Percentiles rank a stretch among this genome's conserved stretches.
Conservation (phyloP, 1,284 basidiomycete species). For the Marasmius fiardii region DNA sequence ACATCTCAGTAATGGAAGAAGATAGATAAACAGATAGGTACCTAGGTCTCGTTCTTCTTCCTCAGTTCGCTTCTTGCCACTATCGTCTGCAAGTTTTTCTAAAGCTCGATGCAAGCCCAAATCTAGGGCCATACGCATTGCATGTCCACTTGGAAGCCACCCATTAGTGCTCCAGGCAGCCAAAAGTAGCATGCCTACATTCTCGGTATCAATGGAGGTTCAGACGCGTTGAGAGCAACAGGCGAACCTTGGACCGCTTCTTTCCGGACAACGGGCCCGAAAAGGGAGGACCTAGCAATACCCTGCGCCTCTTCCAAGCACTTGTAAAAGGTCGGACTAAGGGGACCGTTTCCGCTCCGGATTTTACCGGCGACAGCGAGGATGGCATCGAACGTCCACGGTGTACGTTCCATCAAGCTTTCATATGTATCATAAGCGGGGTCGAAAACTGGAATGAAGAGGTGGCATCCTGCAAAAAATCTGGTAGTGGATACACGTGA, state of each 20-base stretch:
- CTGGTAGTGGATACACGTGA: slow-evolving; percentile 41
- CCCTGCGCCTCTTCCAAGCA: slow-evolving; percentile 93
- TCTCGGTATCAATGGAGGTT: slow-evolving; percentile 12
- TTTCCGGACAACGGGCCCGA: slow-evolving; percentile 89
- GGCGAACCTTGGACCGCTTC: slow-evolving; percentile 85
- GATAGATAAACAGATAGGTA: slow-evolving; percentile 29
- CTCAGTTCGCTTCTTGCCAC: slow-evolving; percentile 63
- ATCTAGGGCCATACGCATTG: slow-evolving; percentile 92
- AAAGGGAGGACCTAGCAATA: slow-evolving; percentile 88
- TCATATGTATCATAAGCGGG: slow-evolving; percentile 89
- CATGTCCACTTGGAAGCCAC: slow-evolving; percentile 90
- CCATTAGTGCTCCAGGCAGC: slow-evolving; percentile 94
- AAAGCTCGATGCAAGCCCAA: slow-evolving; percentile 87
- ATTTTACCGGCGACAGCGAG: slow-evolving; percentile 91
- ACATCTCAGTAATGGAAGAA: slow-evolving; percentile 13
- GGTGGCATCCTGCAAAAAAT: slow-evolving; percentile 93
- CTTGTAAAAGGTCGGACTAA: slow-evolving; percentile 83
- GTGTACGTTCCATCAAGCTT: slow-evolving; percentile 82
- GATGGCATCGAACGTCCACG: slow-evolving; percentile 91
- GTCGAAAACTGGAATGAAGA: slow-evolving; percentile 93
- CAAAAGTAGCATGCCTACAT: slow-evolving; percentile 80
- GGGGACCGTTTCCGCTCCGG: slow-evolving; percentile 82
- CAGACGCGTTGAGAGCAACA: slow-evolving; percentile 11
- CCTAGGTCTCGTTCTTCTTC: slow-evolving; percentile 87
- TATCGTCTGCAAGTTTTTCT: slow-evolving; percentile 83